Evolutionary conservation across 139 green algal species (phyloP), one percentile per base, ranked within the genome.

Genomic region (Spirogloea muscicola): DNA sequence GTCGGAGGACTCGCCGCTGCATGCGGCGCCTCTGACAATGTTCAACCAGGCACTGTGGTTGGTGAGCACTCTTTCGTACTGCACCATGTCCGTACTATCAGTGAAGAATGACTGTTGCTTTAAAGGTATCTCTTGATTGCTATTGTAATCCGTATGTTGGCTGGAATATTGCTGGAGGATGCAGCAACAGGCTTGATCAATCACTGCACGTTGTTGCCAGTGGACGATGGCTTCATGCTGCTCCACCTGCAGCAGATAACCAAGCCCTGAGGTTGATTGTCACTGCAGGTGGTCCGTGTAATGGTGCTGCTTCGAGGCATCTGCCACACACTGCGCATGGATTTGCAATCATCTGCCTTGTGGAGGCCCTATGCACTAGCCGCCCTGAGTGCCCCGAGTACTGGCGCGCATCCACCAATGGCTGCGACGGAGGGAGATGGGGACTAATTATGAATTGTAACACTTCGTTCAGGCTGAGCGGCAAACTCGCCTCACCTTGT

Each of bases 1-100:
- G 64, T 66, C 59, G 25, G 36, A 71, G 13, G 69, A 77, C 63
- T 74, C 33, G 7, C 25, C 65, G 4, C 34, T 77, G 21, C 58
- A 61, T 5, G 76, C 4, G 3, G 39, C 58, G 2, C 69, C 69
- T 31, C 69, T 77, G 6, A 74, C 64, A 36, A 25, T 59, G 0
- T 77, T 77, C 61, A 77, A 77, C 48, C 61, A 70, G 18, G 40
- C 58, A 10, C 27, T 77, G 16, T 77, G 69, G 69, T 40, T 77
- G 69, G 69, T 74, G 36, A 70, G 38, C 34, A 27, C 27, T 29
- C 49, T 60, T 36, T 60, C 49, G 27, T 1, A 6, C 0, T 60
- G 0, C 0, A 6, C 49, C 18, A 27, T 4, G 0, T 29, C 49
- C 49, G 3, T 60, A 62, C 6, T 7, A 43, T 62, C 40, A 43